Percentiles rank a stretch among this genome's conserved stretches.
Conservation (phyloP, 805 yeast species). For the Candida andamanensis region DNA sequence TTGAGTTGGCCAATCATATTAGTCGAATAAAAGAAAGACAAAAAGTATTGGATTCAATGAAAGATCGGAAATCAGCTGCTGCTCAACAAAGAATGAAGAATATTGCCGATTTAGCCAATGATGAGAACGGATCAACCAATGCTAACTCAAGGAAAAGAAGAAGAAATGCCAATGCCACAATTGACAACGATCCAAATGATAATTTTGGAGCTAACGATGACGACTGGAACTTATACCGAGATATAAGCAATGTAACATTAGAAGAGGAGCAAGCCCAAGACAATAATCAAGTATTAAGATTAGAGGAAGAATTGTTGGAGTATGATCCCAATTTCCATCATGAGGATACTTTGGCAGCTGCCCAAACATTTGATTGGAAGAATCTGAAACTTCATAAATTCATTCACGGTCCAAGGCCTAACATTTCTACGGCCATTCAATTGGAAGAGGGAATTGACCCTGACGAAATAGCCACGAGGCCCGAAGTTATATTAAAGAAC, state of each 20-base stretch:
- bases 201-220: slow-evolving; percentile 94
- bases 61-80: slow-evolving; percentile 84
- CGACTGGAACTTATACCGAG: slow-evolving; percentile 90
- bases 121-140: slow-evolving; percentile 46
- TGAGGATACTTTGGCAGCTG: slow-evolving; percentile 75
- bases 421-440: slow-evolving; percentile 51
- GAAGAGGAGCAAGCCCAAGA: slow-evolving; percentile 80
- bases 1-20: slow-evolving; percentile 54
- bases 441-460: slow-evolving; percentile 36
- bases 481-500: slow-evolving; percentile 74
- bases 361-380: slow-evolving; percentile 75
- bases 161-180: slow-evolving; percentile 51
- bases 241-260: slow-evolving; percentile 68
- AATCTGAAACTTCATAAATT: slow-evolving; percentile 75
- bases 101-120: slow-evolving; percentile 80
- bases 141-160: slow-evolving; percentile 44
- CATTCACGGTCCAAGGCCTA: slow-evolving; percentile 85
- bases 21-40: slow-evolving; percentile 59
- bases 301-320: slow-evolving; percentile 75
- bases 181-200: slow-evolving; percentile 88
- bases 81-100: slow-evolving; percentile 91
- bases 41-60: slow-evolving; percentile 69
- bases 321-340: slow-evolving; percentile 81
- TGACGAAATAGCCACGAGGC: slow-evolving; percentile 40
- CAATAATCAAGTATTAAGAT: slow-evolving; percentile 47